phyloP scores from a whole-genome alignment of 2,329 filamentous ascomycete genomes.

The Dothiorella sarmentorum region DNA sequence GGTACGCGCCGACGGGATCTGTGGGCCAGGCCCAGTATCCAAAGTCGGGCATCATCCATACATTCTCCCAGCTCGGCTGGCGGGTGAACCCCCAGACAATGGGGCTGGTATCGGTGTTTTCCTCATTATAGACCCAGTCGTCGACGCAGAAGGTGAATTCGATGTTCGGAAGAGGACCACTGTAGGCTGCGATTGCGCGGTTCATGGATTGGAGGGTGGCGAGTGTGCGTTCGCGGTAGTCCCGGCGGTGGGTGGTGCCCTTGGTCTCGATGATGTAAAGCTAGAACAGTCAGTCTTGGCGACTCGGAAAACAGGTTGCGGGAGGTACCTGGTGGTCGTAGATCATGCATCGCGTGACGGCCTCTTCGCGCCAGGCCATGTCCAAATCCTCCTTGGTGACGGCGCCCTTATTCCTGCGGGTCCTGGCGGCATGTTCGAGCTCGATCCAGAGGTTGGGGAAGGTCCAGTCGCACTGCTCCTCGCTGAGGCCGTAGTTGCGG shows the following conservation, averaged over 20 bases:
- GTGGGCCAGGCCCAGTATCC: conserved; percentile 23
- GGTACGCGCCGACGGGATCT: conserved; percentile 21
- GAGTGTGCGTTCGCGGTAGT: conserved; percentile 27
- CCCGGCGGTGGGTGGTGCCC: conserved; percentile 22
- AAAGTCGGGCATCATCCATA: conserved; percentile 26
- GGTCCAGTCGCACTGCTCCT: conserved; percentile 17
- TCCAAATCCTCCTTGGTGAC: conserved; percentile 25
- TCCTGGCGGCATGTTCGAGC: conserved; percentile 23
- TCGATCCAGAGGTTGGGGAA: conserved; percentile 27
- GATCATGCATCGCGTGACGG: conserved; percentile 29
- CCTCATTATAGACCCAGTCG: conserved; percentile 25
- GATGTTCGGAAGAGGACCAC: conserved; percentile 49
- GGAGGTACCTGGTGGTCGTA: conserved; percentile 26
- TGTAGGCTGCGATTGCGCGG: conserved; percentile 51
- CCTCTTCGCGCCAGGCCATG: conserved; percentile 23
- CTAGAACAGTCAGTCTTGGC: conserved; percentile 21
- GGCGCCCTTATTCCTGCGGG: conserved; percentile 21
- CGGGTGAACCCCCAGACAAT: conserved; percentile 21
- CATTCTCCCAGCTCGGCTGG: conserved; percentile 16
- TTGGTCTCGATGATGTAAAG: conserved; percentile 33
- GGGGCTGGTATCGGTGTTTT: conserved; percentile 17
- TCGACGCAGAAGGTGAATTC: conserved; percentile 51
- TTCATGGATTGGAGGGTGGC: conserved; percentile 55
- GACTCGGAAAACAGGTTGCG: background rate
- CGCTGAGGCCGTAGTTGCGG: conserved; percentile 16